These are phyloP conservation scores for Amaranthus tricolor DNA, from an alignment of 179 eudicot genomes.

Conservation along the genomic window DNA sequence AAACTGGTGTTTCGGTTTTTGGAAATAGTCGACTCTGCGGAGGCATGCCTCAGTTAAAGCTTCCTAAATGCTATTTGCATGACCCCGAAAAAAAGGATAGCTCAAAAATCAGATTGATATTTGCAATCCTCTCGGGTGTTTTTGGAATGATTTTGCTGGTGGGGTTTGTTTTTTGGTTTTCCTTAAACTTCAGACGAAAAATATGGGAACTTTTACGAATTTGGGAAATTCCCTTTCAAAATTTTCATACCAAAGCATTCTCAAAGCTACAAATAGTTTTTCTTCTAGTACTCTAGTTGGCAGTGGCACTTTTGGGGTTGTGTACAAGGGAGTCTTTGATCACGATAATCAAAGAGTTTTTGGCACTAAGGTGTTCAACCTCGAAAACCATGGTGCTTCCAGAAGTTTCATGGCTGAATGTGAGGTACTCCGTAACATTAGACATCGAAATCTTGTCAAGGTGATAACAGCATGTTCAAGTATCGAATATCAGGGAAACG, in stretches of 20 bases:
- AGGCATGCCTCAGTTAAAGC: constrained; percentile 1
- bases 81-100: background rate
- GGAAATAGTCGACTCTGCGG: constrained; percentile 25
- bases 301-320: background rate
- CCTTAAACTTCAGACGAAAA: background rate
- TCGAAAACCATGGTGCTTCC: background rate
- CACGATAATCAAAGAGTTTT: background rate
- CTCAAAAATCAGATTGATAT: background rate
- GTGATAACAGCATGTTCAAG: constrained; percentile 24
- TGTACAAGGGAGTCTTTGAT: constrained; percentile 6
- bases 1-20: background rate
- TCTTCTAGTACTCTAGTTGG: constrained; percentile 12
- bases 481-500: constrained; percentile 21
- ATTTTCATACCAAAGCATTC: constrained; percentile 1
- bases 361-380: constrained; percentile 22
- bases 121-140: constrained; percentile 1
- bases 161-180: background rate
- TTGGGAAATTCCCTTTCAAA: background rate
- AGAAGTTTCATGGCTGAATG: constrained; percentile 25
- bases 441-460: constrained; percentile 23
- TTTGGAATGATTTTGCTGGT: background rate
- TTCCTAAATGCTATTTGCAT: background rate
- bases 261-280: constrained; percentile 24
- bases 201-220: background rate
- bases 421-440: constrained; percentile 18